Evolutionary conservation across 1,284 basidiomycete genomes (phyloP), one percentile per base, ranked within the genome.

Genomic region (Tylopilus orsonianus): DNA sequence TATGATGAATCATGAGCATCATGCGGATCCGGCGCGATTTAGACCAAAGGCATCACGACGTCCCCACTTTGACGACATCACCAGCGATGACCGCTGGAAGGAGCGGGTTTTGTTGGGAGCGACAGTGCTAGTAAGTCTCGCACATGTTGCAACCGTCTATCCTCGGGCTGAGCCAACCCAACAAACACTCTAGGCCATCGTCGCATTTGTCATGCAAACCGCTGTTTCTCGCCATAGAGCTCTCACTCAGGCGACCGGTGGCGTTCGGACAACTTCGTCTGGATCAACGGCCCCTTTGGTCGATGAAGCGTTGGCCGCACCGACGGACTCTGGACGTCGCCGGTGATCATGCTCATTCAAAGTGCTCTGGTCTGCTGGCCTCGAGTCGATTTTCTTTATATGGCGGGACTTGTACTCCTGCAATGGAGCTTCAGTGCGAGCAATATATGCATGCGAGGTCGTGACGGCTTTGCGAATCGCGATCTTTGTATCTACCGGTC

Each of bases 1-100:
- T 1, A 43, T 49, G 51, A 55, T 35, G 49, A 40, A 20, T 37
- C 56, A 23, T 48, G 59, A 66, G 55, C 56, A 51, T 5, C 52
- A 64, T 64, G 26, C 24, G 54, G 53, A 65, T 51, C 53, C 68
- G 46, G 49, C 64, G 60, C 55, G 66, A 49, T 59, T 56, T 23
- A 49, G 58, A 47, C 53, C 62, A 38, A 57, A 56, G 47, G 4
- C 44, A 7, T 24, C 45, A 16, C 44, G 57, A 38, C 63, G 56
- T 9, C 59, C 49, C 24, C 49, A 67, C 46, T 67, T 66, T 10
- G 66, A 69, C 41, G 56, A 67, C 32, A 49, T 50, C 1, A 14
- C 32, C 20, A 69, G 47, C 50, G 73, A 81, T 51, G 78, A 82
- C 37, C 70, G 75, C 33, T 77, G 76, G 78, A 80, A 79, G 58